Evolutionary conservation across 306 rosid species (phyloP), one percentile per base, ranked within the genome.

Genomic region (Begonia loranthoides): DNA sequence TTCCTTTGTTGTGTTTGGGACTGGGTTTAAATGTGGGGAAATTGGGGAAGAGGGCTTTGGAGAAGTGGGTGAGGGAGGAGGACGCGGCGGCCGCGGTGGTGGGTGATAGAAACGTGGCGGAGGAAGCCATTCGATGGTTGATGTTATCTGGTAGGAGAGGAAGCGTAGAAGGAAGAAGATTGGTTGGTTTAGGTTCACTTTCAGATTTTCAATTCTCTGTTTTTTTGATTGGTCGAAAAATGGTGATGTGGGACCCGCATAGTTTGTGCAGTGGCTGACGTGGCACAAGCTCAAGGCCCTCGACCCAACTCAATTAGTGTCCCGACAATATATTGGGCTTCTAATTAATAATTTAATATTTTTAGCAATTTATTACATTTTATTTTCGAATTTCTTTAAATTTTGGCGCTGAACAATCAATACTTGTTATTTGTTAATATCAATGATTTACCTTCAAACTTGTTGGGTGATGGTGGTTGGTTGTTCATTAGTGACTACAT

Each of bases 71-170:
- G 17, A 62, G 52, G 1, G 63, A 15, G 62, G 66, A 24, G 68
- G 81, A 4, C 66, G 57, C 8, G 57, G 74, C 1, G 52, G 63
- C 16, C 13, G 63, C 28, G 68, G 56, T 40, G 62, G 69, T 45
- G 14, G 86, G 81, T 5, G 93, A 81, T 12, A 73, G 60, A 14
- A 73, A 40, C 1, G 79, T 65, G 12, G 72, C 62, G 62, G 79
- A 56, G 51, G 94, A 56, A 54, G 94, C 89, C 95, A 84, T 89
- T 16, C 51, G 41, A 53, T 19, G 22, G 22, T 19, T 19, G 49
- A 28, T 28, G 24, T 87, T 80, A 76, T 78, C 84, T 38, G 70
- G 17, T 49, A 15, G 36, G 12, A 60, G 48, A 14, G 9, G 56
- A 48, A n/a, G 9, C 33, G 28, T n/a, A 1, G 57, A 46, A 39